Conservation (phyloP, 495 filamentous ascomycete species). For the Trichodelitschia bisporula region DNA sequence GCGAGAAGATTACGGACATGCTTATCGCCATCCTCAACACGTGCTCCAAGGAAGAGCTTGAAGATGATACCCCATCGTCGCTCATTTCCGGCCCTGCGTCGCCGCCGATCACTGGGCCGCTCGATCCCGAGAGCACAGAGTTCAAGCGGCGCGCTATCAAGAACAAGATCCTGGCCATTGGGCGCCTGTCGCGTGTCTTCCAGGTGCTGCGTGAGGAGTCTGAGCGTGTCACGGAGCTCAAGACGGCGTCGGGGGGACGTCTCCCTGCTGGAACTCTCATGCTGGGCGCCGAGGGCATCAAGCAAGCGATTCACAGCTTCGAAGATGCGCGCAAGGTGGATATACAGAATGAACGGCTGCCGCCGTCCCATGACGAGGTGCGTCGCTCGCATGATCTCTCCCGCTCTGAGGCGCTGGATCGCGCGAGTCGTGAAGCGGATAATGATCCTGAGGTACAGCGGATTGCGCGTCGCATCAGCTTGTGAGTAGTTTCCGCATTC, state of each 20-base stretch:
- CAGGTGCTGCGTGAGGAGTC: conserved; percentile 95
- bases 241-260: conserved; percentile 82
- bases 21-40: conserved; percentile 94
- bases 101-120: conserved; percentile 30
- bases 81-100: conserved; percentile 41
- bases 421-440: conserved; percentile 65
- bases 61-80: conserved; percentile 44
- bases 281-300: conserved; percentile 95
- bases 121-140: conserved; percentile 66
- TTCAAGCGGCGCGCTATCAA: conserved; percentile 90
- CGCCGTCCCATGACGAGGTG: conserved; percentile 82
- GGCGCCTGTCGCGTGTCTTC: conserved; percentile 90
- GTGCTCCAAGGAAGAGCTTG: conserved; percentile 91
- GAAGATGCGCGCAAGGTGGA: conserved; percentile 98
- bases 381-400: conserved; percentile 53
- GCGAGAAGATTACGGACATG: conserved; percentile 97
- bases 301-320: conserved; percentile 92
- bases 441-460: conserved; percentile 68
- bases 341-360: conserved; percentile 82
- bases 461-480: conserved; percentile 79
- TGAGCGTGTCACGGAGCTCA: conserved; percentile 87
- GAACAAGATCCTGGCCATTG: conserved; percentile 98
- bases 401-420: conserved; percentile 55
- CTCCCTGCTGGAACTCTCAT: conserved; percentile 90
- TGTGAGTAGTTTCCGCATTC: conserved; percentile 32